These are phyloP conservation scores for Nannochloris sp. DNA, from an alignment of 139 green algal species.

Conservation along the genomic window DNA sequence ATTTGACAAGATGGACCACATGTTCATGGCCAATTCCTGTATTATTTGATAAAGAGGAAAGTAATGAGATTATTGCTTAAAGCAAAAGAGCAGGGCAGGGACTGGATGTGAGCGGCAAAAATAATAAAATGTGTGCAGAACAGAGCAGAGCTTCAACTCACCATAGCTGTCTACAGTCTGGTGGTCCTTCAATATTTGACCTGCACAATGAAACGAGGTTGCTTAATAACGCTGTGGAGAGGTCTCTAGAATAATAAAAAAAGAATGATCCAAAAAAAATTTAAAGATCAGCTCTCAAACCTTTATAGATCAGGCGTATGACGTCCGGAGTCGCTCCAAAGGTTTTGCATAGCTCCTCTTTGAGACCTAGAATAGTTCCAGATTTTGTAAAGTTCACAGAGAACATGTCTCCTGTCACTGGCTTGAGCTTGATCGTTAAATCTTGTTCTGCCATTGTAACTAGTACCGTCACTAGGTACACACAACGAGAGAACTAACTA, in stretches of 20 bases:
- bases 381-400: constrained; percentile 13
- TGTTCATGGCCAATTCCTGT: constrained; percentile 58
- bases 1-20: constrained; percentile 62
- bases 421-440: constrained; percentile 43
- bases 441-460: constrained; percentile 12
- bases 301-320: constrained; percentile 90
- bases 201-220: not conserved
- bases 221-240: not conserved
- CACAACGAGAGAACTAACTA: not conserved
- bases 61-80: not conserved
- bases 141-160: constrained; percentile 17
- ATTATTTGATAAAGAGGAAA: not conserved
- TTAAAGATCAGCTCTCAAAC: not conserved
- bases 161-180: constrained; percentile 71
- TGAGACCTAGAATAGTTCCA: constrained; percentile 62
- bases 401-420: constrained; percentile 37
- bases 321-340: constrained; percentile 28
- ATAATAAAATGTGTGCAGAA: not conserved
- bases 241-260: constrained; percentile 11
- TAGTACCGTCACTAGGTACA: not conserved
- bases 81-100: not conserved
- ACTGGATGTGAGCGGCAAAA: not conserved
- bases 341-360: constrained; percentile 47
- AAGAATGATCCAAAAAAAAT: not conserved
- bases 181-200: constrained; percentile 86